Base-by-base conservation (phyloP, 2,329 filamentous ascomycete species). In the Trichoderma simmonsii region DNA sequence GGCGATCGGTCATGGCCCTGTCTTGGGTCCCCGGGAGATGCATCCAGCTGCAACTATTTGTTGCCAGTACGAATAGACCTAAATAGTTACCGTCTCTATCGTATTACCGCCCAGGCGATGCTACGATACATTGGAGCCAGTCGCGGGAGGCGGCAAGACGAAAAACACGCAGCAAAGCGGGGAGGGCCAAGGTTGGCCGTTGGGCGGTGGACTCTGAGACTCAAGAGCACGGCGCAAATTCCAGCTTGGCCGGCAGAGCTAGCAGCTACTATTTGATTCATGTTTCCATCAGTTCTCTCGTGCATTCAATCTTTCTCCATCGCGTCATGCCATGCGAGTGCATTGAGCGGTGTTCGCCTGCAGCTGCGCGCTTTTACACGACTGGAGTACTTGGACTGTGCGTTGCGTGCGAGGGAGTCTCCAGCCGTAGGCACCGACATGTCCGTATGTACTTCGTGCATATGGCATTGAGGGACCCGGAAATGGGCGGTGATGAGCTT, bases 401-500 rank as follows among this genome's bases (percentile, higher is more conserved):
- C 36, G 36, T 39, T 39, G 36, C 36, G 36, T 39, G 36, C 14
- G 36, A 39, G 36, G 36, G 36, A 18, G 15, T 18, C 36, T 39
- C 36, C 15, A 39, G 36, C 36, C 36, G 36, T 39, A 39, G 36
- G 36, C 36, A 39, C 36, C 36, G 36, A 39, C 36, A 39, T 39
- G 36, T 6, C 36, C 36, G 14, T 39, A 39, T 39, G 36, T 39
- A 39, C 36, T 18, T 39, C 36, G 36, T 39, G 36, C 36, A 39
- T 39, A 18, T 39, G 7, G 36, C 36, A 39, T 39, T 39, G 36
- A 15, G 36, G 36, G 36, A 39, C 36, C 18, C 43, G 43, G 43
- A 59, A 60, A 48, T 48, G 24, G 65, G 65, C 65, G 65, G 65
- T 68, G 65, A 68, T 68, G 65, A 57, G 26, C 36, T 39, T 39